Evolutionary conservation across 331 rosid genomes (phyloP).

Genomic region (Quercus tomentella): DNA sequence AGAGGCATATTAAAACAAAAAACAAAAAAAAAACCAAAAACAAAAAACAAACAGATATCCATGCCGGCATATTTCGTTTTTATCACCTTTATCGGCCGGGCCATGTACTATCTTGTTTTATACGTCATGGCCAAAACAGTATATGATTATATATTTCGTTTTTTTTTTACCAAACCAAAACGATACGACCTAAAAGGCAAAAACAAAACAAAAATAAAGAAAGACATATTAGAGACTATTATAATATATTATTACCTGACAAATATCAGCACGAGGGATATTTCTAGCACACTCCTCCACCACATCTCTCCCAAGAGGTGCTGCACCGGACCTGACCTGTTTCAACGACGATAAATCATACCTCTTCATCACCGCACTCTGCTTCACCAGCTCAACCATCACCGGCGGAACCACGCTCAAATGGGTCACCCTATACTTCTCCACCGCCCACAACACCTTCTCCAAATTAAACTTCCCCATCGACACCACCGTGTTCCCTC

Average conservation of each 20-base stretch:
- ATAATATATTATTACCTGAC: background rate
- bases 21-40: too few relatives aligned
- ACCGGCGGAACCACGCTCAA: conserved; percentile 38
- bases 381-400: conserved; percentile 31
- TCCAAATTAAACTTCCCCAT: conserved; percentile 33
- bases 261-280: conserved; percentile 23
- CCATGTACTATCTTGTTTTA: too few relatives aligned
- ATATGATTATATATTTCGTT: too few relatives aligned
- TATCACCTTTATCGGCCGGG: too few relatives aligned
- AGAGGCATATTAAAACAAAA: too few relatives aligned
- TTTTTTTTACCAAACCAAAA: too few relatives aligned
- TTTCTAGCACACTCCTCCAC: conserved; percentile 31
- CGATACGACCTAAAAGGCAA: too few relatives aligned
- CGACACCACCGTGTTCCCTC: conserved; percentile 39
- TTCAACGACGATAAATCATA: conserved; percentile 41
- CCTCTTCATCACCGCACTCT: background rate
- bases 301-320: conserved; percentile 42
- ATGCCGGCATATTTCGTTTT: too few relatives aligned
- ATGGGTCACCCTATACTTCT: conserved; percentile 33
- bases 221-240: too few relatives aligned
- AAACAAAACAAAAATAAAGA: too few relatives aligned
- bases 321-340: conserved; percentile 30
- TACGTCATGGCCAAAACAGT: too few relatives aligned
- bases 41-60: too few relatives aligned
- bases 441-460: conserved; percentile 29